Conservation (phyloP, 306 rosid genomes). For the Prinsepia uniflora region DNA sequence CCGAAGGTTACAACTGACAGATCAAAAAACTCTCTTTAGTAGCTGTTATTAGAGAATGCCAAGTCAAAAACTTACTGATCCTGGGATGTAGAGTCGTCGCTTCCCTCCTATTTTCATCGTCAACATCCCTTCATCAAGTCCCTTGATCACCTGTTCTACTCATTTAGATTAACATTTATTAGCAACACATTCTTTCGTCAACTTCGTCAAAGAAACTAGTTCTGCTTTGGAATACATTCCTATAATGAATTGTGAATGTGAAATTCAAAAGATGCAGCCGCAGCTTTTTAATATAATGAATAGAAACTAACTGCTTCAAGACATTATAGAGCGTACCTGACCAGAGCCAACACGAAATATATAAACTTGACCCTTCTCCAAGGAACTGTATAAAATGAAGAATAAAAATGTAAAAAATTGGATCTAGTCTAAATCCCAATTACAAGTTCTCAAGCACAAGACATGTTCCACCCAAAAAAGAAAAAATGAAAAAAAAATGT, state of each 20-base stretch:
- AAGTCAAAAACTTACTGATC: slow-evolving; percentile 61
- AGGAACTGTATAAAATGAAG: slow-evolving; percentile 52
- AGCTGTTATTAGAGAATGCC: not conserved
- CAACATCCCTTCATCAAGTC: slow-evolving; percentile 93
- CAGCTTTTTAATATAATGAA: not conserved
- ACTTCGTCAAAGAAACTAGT: not conserved
- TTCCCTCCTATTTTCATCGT: slow-evolving; percentile 88
- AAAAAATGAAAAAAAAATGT: not conserved
- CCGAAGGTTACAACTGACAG: not conserved
- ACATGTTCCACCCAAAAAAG: not conserved
- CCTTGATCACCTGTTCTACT: slow-evolving; percentile 80
- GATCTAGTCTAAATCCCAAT: not conserved
- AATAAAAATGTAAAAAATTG: not conserved
- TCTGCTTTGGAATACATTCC: not conserved
- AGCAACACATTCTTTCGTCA: not conserved
- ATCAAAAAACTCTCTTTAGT: not conserved
- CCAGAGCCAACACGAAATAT: slow-evolving; percentile 90
- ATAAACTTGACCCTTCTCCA: slow-evolving; percentile 79
- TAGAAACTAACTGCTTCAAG: not conserved
- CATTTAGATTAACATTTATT: slow-evolving; percentile 25
- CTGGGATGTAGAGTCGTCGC: slow-evolving; percentile 87
- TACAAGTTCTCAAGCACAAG: not conserved
- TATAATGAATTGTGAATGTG: not conserved
- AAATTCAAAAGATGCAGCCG: slow-evolving; percentile 4
- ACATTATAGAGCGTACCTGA: slow-evolving; percentile 47